These are phyloP conservation scores for Phytomonas sp. DNA, from an alignment of 208 protist genomes.

Conservation along the genomic window DNA sequence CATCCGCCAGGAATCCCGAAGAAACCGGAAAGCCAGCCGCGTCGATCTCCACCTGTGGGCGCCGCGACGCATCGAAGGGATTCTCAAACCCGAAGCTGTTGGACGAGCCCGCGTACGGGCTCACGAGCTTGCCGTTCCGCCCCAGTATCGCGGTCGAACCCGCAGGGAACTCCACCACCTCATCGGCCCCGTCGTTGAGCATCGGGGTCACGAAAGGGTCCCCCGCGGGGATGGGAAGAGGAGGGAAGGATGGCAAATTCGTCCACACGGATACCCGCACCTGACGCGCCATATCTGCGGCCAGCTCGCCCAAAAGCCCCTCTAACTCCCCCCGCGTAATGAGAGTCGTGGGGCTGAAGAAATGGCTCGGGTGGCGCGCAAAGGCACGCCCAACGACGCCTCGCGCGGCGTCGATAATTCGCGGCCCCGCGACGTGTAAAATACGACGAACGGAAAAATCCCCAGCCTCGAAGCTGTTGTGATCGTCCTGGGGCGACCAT, in stretches of 20 bases:
- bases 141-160: constrained; percentile 31
- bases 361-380: constrained; percentile 17
- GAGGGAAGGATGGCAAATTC: background rate
- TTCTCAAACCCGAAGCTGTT: background rate
- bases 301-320: constrained; percentile 28
- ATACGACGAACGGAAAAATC: constrained; percentile 45
- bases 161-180: constrained; percentile 33
- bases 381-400: constrained; percentile 27
- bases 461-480: constrained; percentile 9
- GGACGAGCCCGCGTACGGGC: background rate
- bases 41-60: constrained; percentile 7
- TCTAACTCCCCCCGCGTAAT: constrained; percentile 26
- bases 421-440: constrained; percentile 30
- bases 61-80: constrained; percentile 16
- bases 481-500: background rate
- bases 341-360: constrained; percentile 37
- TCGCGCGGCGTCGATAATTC: constrained; percentile 28
- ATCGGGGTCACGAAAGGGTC: constrained; percentile 6
- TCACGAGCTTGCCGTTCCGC: constrained; percentile 15
- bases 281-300: constrained; percentile 29
- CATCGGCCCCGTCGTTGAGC: constrained; percentile 17
- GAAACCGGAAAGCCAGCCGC: constrained; percentile 12
- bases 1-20: constrained; percentile 13
- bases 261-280: constrained; percentile 37
- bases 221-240: background rate